Conservation (phyloP, 1,139 yeast species). For the Saccharomyces hybrid region DNA sequence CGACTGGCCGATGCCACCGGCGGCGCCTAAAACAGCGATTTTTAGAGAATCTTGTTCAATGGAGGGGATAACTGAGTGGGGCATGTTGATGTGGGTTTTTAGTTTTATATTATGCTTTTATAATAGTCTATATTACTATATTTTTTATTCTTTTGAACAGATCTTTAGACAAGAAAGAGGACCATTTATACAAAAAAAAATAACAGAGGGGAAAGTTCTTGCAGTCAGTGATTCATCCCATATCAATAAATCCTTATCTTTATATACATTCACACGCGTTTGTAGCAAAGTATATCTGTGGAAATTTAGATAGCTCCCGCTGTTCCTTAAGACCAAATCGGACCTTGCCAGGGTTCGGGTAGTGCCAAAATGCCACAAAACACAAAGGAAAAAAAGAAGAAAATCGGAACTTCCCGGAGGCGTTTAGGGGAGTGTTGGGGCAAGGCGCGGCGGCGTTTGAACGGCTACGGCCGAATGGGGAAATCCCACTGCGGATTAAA, state of each 20-base stretch:
- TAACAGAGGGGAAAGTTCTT: neutral
- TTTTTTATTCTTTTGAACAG: neutral
- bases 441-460: neutral
- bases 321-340: neutral
- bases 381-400: neutral
- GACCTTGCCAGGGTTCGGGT: neutral
- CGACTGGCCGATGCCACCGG: conserved; percentile 93
- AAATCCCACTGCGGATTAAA: neutral
- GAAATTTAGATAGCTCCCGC: neutral
- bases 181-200: neutral
- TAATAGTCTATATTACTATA: neutral
- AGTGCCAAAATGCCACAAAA: neutral
- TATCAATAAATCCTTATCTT: neutral
- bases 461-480: conserved; percentile 1
- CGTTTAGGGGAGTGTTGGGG: neutral
- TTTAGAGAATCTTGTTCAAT: conserved; percentile 30
- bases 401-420: neutral
- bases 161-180: neutral
- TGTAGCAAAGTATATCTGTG: neutral
- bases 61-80: conserved; percentile 13
- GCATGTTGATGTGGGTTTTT: conserved; percentile 15
- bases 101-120: neutral
- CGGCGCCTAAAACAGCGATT: conserved; percentile 72
- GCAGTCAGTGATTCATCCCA: neutral
- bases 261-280: neutral